A percentile compares a stretch with the other conserved stretches of the same genome.
phyloP scores from a whole-genome alignment of 176 grass and related monocot species.

The Triticum aestivum region DNA sequence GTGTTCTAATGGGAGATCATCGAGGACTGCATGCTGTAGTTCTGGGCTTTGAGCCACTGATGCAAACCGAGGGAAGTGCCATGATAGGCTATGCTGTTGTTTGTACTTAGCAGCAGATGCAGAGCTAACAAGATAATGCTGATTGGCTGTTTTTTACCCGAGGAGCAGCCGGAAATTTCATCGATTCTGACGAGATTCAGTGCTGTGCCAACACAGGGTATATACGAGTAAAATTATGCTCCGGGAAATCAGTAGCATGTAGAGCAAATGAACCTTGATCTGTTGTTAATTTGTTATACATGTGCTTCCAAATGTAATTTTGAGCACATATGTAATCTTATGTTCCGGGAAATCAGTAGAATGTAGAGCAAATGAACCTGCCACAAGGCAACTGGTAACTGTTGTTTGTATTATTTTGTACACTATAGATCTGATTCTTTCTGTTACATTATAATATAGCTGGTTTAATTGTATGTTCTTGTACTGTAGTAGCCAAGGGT shows the following conservation, averaged over 20 bases:
- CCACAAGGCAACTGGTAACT: neutral
- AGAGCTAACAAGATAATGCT: neutral
- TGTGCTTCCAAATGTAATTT: slow-evolving; percentile 22
- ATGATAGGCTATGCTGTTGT: neutral
- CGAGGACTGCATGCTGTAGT: neutral
- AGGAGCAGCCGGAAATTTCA: neutral
- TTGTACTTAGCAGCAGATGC: neutral
- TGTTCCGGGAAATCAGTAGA: slow-evolving; percentile 11
- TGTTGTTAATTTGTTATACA: neutral
- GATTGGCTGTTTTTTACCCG: neutral
- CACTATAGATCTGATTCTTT: neutral
- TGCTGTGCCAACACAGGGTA: neutral
- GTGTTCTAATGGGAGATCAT: neutral
- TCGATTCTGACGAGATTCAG: neutral
- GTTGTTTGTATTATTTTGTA: slow-evolving; percentile 8
- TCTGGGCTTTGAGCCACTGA: neutral
- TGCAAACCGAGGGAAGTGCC: neutral
- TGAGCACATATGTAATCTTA: slow-evolving; percentile 16
- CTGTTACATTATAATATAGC: neutral
- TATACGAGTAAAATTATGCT: slow-evolving; percentile 8
- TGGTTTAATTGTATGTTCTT: neutral
- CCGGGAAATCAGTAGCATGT: neutral
- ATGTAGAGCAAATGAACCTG: neutral
- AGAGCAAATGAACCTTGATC: neutral
- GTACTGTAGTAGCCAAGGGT: neutral